Base-by-base conservation (phyloP, 1,284 basidiomycete species). In the Apiotrichum brassicae region DNA sequence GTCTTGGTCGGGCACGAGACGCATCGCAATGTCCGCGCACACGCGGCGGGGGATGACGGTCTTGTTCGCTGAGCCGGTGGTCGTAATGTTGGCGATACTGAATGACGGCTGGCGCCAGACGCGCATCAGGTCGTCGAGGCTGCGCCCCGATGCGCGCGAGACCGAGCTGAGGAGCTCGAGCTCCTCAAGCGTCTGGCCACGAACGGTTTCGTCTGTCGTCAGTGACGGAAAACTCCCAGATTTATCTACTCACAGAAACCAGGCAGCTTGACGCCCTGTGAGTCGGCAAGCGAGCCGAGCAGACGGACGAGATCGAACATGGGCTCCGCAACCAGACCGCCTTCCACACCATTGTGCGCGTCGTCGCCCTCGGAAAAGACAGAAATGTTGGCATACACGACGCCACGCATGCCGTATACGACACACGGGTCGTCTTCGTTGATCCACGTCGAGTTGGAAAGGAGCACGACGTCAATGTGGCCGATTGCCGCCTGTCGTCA, bases 391-490 rank as follows among this genome's bases (percentile, higher is more conserved):
- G 66, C 65, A 51, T 70, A 71, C 14, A 97, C 82, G 3, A 98
- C 94, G 0, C 94, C 94, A 43, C 94, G 81, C 58, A 97, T 76
- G 3, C 94, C 94, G 64, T 95, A 94, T 0, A 93, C 97, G 50
- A 97, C 85, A 65, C 93, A 97, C 0, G 94, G 93, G n/a, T 84
- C 82, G 54, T 87, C 83, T 63, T 97, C 91, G 26, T 86, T 86
- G 57, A 97, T 87, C 93, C 94, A 98, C 16, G 91, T 94, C 28
- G 93, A 97, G 68, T 98, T 98, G 62, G 74, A 76, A 5, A 94
- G 82, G 18, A 94, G 75, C 47, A 95, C 88, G 2, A 85, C 85
- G 71, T 94, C 88, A 44, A 95, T 81, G 25, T 81, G 74, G 2
- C 91, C 90, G 58, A 97, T 90, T 34, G 78, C 70, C 54, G 83